A percentile compares a stretch with the other conserved stretches of the same genome.
Evolutionary conservation across 2,329 filamentous ascomycete species (phyloP).

Genomic region (Didymellaceae sp.): DNA sequence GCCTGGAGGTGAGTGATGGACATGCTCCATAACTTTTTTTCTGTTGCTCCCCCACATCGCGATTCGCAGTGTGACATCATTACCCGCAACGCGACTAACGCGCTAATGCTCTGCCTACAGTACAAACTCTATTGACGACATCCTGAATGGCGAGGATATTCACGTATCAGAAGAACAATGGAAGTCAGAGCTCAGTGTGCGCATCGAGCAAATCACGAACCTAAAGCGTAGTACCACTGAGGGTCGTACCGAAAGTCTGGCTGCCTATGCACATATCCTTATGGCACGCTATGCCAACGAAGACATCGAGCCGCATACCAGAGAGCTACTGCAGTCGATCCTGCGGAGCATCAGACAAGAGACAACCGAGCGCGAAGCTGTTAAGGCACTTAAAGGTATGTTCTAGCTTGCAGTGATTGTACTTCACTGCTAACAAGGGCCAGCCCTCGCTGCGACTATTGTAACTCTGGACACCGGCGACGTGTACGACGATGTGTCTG

Average conservation of each 20-base stretch:
- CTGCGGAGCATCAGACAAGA: conserved; percentile 74
- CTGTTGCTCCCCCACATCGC: conserved; percentile 18
- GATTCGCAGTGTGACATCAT: conserved; percentile 38
- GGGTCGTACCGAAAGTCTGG: conserved; percentile 70
- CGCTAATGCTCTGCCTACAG: conserved; percentile 48
- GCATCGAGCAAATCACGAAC: conserved; percentile 74
- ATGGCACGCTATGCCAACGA: conserved; percentile 72
- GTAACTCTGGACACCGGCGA: conserved; percentile 70
- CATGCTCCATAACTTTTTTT: conserved; percentile 7
- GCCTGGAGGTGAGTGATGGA: conserved; percentile 59
- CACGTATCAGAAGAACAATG: conserved; percentile 60
- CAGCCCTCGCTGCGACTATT: conserved; percentile 71
- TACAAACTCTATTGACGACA: conserved; percentile 71
- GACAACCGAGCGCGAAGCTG: conserved; percentile 70
- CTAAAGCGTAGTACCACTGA: conserved; percentile 80
- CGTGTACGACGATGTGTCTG: conserved; percentile 68
- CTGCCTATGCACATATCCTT: conserved; percentile 68
- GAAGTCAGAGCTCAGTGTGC: conserved; percentile 67
- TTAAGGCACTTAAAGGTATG: conserved; percentile 70
- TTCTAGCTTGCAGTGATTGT: not conserved
- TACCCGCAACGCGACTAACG: conserved; percentile 16
- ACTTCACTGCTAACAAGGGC: conserved; percentile 20
- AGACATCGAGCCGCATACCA: conserved; percentile 64
- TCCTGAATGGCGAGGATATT: conserved; percentile 60
- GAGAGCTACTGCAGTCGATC: conserved; percentile 70